Evolutionary conservation across 371 early-diverging fungal genomes (phyloP), one percentile per base, ranked within the genome.

Genomic region (Entomophthora muscae): DNA sequence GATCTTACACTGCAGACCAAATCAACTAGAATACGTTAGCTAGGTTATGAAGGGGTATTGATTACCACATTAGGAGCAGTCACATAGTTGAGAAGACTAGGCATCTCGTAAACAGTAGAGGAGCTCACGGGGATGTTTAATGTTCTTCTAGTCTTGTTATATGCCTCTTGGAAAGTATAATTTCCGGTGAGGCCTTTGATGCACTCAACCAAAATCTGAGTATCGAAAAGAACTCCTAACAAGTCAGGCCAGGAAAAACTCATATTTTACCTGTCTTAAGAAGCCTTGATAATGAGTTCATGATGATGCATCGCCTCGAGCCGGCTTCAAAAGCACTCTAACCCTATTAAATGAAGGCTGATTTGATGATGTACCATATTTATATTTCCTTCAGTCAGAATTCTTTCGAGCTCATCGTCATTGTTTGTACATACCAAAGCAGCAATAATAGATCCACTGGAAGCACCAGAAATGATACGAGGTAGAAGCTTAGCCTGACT

Each of bases 371-470:
- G 17, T 17, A 28, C 61, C 61, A 61, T 61, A 23, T 12, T 61
- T 2, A 61, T 30, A 28, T 51, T 32, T 3, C 61, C 61, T 3
- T 21, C 21, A 12, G 58, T 42, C 23, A 57, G n/a, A 33, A 59
- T 30, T 17, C n/a, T 33, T 21, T 59, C 68, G 52, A 93, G 75
- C 61, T 92, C 89, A n/a, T 83, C 87, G 56, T 87, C 90, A 0
- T 86, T 87, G 26, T 79, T 75, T 1, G 88, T 86, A 62, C 92
- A 92, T 0, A 91, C 66, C 32, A 90, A 67, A 0, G 91, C 83
- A 3, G 96, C 96, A 64, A 95, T 84, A 65, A 95, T 83, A 17
- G 90, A 82, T 0, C 96, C 96, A 53, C 84, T 84, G 0, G 93
- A 91, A 0, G 92, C 84, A 0, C 96, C 94, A 17, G 88, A 89